phyloP scores from a whole-genome alignment of 495 filamentous ascomycete genomes.

The Lophiotrema nucula region DNA sequence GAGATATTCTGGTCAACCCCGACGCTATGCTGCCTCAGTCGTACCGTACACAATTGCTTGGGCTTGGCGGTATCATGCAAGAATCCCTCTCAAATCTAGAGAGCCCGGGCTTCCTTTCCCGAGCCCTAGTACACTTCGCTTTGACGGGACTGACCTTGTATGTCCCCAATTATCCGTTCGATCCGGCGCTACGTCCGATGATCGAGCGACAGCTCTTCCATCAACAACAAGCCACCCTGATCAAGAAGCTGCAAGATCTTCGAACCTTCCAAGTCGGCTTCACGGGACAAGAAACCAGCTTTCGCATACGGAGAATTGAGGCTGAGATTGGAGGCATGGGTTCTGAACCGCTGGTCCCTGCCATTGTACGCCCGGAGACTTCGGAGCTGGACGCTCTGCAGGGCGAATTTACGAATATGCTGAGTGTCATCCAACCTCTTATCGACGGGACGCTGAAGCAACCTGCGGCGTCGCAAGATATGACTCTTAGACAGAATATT shows the following conservation, averaged over 20 bases:
- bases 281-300: slow-evolving; percentile 63
- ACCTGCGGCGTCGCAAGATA: slow-evolving; percentile 8
- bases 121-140: slow-evolving; percentile 53
- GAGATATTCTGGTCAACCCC: not conserved
- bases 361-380: slow-evolving; percentile 68
- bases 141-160: slow-evolving; percentile 62
- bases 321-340: slow-evolving; percentile 62
- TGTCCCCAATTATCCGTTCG: slow-evolving; percentile 79
- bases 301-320: slow-evolving; percentile 60
- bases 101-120: not conserved
- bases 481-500: slow-evolving; percentile 64
- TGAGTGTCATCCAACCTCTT: slow-evolving; percentile 56
- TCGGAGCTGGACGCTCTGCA: slow-evolving; percentile 73
- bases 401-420: slow-evolving; percentile 73
- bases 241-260: slow-evolving; percentile 59
- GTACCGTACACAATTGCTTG: not conserved
- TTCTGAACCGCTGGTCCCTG: slow-evolving; percentile 55
- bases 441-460: not conserved
- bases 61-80: not conserved
- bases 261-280: slow-evolving; percentile 63
- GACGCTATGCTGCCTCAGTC: not conserved
- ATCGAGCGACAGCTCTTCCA: slow-evolving; percentile 67
- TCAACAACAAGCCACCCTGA: slow-evolving; percentile 54
- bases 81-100: not conserved
- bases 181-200: slow-evolving; percentile 76